Evolutionary conservation across 2,329 filamentous ascomycete species (phyloP).

Genomic region (Trichophyton mentagrophytes): DNA sequence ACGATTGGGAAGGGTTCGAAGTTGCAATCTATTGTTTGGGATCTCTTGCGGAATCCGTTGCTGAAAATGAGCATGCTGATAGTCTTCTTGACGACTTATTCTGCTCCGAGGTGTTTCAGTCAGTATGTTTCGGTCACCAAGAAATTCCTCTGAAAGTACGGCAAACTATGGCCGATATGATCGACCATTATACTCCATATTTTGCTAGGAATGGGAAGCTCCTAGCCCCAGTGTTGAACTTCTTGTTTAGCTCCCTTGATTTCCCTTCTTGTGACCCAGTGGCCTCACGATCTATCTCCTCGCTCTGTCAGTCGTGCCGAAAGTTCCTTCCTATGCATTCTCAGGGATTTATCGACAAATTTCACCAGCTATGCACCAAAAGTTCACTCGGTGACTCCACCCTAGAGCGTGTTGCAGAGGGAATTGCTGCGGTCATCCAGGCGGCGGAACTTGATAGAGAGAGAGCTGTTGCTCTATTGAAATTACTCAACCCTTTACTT

Average conservation of each 20-base stretch:
- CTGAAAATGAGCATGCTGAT: conserved; percentile 32
- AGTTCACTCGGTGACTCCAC: conserved; percentile 26
- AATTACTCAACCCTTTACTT: conserved; percentile 28
- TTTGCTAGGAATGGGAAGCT: conserved; percentile 32
- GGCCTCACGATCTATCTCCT: conserved; percentile 33
- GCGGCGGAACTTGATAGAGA: conserved; percentile 27
- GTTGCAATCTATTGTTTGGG: conserved; percentile 33
- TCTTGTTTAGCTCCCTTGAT: conserved; percentile 34
- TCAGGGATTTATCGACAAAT: conserved; percentile 31
- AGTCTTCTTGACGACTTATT: conserved; percentile 31
- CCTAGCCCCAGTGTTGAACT: conserved; percentile 31
- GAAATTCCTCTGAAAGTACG: conserved; percentile 27
- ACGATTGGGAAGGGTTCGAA: conserved; percentile 34
- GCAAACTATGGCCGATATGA: conserved; percentile 31
- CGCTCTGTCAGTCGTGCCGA: conserved; percentile 34
- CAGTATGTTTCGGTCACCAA: conserved; percentile 22
- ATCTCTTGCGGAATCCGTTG: conserved; percentile 34
- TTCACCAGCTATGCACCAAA: conserved; percentile 28
- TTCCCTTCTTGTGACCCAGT: conserved; percentile 29
- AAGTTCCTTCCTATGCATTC: conserved; percentile 29
- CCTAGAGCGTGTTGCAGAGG: conserved; percentile 33
- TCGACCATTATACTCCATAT: conserved; percentile 33
- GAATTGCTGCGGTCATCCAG: conserved; percentile 34
- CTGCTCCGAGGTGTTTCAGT: conserved; percentile 24
- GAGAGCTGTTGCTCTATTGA: conserved; percentile 28